Evolutionary conservation across 805 yeast genomes (phyloP), one percentile per base, ranked within the genome.

Genomic region (Nakazawaea siamensis): DNA sequence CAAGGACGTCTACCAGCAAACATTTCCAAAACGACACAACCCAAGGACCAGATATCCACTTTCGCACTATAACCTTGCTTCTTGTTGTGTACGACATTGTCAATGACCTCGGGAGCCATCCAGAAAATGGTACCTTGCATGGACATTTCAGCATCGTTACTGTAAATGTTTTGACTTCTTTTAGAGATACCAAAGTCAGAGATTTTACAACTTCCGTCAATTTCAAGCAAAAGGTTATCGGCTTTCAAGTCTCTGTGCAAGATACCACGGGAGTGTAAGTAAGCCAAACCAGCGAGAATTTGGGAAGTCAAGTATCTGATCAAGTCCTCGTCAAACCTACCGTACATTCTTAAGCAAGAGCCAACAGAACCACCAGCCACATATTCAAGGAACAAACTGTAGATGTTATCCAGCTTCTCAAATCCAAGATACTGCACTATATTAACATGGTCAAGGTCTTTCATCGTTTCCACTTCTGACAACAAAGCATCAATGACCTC

Each of bases 81-180:
- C 46, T 71, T 71, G 46, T 75, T 73, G 43, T 76, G 80, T 3
- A 74, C 77, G 15, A 76, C 76, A 39, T 85, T 86, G 52, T 87
- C 90, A 33, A 92, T 87, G 44, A 94, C 95, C 52, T 92, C 99
- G 0, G 99, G 99, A 1, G 99, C 99, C 98, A 92, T 92, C 98
- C 98, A 92, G 55, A 88, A 92, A 1, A 94, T 86, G 0, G 98
- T 88, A 17, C 99, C 99, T 57, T 94, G 95, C 94, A 85, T 86
- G 10, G 97, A 88, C 95, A 88, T 84, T 37, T 86, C 96, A 4
- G 95, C 86, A 48, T 85, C 78, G 54, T 92, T 87, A 20, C 83
- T 78, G 54, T 92, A 90, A 17, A 90, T 84, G 52, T 92, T 88
- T 29, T 77, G 71, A 10, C 86, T 75, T 49, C 77, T 75, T 54